Conservation (phyloP, 2,329 filamentous ascomycete species). For the Alternaria atra region DNA sequence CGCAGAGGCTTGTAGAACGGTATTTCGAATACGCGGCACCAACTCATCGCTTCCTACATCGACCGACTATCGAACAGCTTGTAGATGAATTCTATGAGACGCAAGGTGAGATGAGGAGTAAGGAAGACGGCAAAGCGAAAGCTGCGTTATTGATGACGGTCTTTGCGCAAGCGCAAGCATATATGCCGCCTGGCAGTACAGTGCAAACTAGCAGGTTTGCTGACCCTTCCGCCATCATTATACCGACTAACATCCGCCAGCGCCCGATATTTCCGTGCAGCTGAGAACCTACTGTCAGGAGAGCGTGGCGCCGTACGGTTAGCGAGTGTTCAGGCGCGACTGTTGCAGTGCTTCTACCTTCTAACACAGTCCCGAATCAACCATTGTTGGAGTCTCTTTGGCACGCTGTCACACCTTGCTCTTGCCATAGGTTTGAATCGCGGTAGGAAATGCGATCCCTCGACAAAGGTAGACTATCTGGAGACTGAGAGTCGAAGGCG, state of each 20-base stretch:
- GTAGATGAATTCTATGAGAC: conserved; percentile 59
- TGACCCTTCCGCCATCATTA: background rate
- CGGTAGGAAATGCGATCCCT: conserved; percentile 43
- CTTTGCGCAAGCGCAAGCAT: conserved; percentile 62
- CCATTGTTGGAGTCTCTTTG: conserved; percentile 69
- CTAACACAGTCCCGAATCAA: conserved; percentile 68
- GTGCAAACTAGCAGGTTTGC: conserved; percentile 38
- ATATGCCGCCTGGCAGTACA: conserved; percentile 46
- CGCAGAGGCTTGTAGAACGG: conserved; percentile 57
- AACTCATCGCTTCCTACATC: conserved; percentile 67
- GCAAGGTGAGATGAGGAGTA: conserved; percentile 52
- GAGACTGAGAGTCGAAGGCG: conserved; percentile 64
- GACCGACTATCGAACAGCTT: conserved; percentile 59
- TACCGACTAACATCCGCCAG: conserved; percentile 19
- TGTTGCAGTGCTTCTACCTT: conserved; percentile 67
- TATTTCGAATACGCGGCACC: conserved; percentile 70
- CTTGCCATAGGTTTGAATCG: conserved; percentile 58
- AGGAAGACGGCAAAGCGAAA: conserved; percentile 54
- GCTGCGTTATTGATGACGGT: conserved; percentile 62
- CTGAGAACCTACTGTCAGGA: conserved; percentile 56
- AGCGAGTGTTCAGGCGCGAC: conserved; percentile 66
- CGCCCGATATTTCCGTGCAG: conserved; percentile 55
- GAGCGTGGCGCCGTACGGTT: conserved; percentile 64
- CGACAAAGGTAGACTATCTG: conserved; percentile 55
- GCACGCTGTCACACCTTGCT: conserved; percentile 64